These are phyloP conservation scores for Otatea glauca DNA, from an alignment of 176 grass and related monocot species.

Conservation along the genomic window DNA sequence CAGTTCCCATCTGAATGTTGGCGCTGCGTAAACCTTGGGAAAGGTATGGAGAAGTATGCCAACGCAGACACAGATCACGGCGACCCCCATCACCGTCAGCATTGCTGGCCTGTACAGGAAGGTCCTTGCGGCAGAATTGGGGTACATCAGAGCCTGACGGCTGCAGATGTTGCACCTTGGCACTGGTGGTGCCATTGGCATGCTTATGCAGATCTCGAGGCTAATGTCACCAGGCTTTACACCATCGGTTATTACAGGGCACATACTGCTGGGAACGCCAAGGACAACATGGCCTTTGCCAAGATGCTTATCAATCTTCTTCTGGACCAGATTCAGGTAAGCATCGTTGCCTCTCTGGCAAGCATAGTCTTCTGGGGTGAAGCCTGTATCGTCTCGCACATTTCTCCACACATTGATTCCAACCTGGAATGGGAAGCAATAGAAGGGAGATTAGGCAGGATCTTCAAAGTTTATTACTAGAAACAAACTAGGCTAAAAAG, in stretches of 20 bases:
- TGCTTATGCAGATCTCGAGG: constrained; percentile 56
- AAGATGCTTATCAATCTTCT: constrained; percentile 80
- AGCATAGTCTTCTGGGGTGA: constrained; percentile 88
- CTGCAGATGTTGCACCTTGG: constrained; percentile 70
- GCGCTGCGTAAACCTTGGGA: constrained; percentile 73
- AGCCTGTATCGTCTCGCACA: constrained; percentile 52
- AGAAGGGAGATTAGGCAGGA: constrained; percentile 22
- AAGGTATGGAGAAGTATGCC: constrained; percentile 77
- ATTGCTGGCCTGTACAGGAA: constrained; percentile 92
- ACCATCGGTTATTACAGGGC: constrained; percentile 43
- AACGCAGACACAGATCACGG: constrained; percentile 83
- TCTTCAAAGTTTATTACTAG: constrained; percentile 17
- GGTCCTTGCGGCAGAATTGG: constrained; percentile 45
- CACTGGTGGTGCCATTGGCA: constrained; percentile 38
- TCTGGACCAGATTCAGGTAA: constrained; percentile 79
- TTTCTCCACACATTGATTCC: constrained; percentile 85
- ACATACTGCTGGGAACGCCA: constrained; percentile 54
- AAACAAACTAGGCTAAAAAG: constrained; percentile 15
- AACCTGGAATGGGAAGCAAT: constrained; percentile 52
- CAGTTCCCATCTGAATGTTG: constrained; percentile 89
- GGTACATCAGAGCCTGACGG: constrained; percentile 48
- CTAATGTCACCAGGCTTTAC: constrained; percentile 50
- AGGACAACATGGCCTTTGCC: constrained; percentile 64
- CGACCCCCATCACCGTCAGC: constrained; percentile 82
- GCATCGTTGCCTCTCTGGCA: constrained; percentile 56